Base-by-base conservation (phyloP, 345 rosid genomes). In the Psidium friedrichsthalianum region DNA sequence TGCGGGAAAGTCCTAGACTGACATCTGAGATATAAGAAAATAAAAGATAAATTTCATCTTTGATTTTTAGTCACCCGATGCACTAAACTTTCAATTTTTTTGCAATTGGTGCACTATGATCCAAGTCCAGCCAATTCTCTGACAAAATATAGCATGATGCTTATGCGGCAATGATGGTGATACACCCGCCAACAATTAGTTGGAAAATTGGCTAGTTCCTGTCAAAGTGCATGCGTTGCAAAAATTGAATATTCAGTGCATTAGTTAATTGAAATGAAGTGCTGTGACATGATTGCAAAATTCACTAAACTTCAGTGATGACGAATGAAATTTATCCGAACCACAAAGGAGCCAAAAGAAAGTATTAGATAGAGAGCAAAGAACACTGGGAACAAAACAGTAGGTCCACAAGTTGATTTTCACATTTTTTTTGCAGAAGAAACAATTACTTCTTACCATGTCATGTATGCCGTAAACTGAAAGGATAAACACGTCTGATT, bases 381-480 rank as follows among this genome's bases (percentile, higher is more conserved):
- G 14, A 47, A 85, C 56, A 27, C 25, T 52, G 6, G 47, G 27
- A 42, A 16, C 27, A 55, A 80, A 42, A 25, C 6, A 16, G 47
- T 18, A 64, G 78, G 47, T 69, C 78, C 47, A 69, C 6, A 2
- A 69, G 44, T 69, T 6, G 10, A 69, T 69, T 69, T 32, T 69
- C n/a, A 57, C 21, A 36, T 57, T 36, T 36, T 25, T 29, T 57
- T 32, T 11, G 32, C 53, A 6, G 69, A 80, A 51, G 22, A 51
- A 29, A 55, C 22, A 83, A 52, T 27, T 21, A 57, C 25, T 47
- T 51, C 91, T 89, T 91, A 93, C 96, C 85, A 90, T 91, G 54
- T 92, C 93, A 84, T 86, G 88, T 81, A 90, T 83, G n/a, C 94
- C 90, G 83, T 94, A 93, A n/a, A 94, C 92, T 1, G 96, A 90